phyloP scores from a whole-genome alignment of 2,329 filamentous ascomycete genomes.

The Aspergillus oerlinghausenensis region DNA sequence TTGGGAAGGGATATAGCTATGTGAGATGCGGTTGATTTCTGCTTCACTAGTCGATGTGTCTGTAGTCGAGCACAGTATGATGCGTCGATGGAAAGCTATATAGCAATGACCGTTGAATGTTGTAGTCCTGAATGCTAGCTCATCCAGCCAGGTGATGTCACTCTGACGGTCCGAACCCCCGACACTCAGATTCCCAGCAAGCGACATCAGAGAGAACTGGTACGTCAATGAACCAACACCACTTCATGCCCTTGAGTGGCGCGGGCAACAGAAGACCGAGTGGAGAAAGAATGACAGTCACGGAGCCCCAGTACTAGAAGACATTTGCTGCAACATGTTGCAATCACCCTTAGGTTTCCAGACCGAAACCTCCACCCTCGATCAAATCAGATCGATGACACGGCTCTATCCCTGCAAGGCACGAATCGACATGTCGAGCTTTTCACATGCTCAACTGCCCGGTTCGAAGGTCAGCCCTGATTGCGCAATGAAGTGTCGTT shows the following conservation, averaged over 20 bases:
- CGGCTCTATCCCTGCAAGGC: not conserved
- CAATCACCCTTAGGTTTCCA: not conserved
- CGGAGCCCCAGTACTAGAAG: not conserved
- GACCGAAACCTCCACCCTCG: not conserved
- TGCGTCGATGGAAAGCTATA: slow-evolving; percentile 18
- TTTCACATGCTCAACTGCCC: not conserved
- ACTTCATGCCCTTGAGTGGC: not conserved
- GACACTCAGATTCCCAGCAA: not conserved
- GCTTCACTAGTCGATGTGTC: not conserved
- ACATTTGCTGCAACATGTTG: not conserved
- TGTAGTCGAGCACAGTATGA: not conserved
- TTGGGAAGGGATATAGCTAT: not conserved
- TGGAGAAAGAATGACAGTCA: not conserved
- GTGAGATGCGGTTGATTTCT: slow-evolving; percentile 1
- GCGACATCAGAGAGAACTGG: not conserved
- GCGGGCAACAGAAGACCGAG: not conserved
- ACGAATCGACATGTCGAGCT: not conserved
- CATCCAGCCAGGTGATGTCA: slow-evolving; percentile 25
- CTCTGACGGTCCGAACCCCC: slow-evolving; percentile 21
- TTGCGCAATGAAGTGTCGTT: not conserved
- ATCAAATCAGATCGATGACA: not conserved
- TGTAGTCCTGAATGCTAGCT: not conserved
- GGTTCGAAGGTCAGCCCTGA: not conserved
- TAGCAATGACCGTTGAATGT: slow-evolving; percentile 7
- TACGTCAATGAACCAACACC: not conserved